These are phyloP conservation scores for Mesostigma viride DNA, from an alignment of 139 green algal species.

Conservation along the genomic window DNA sequence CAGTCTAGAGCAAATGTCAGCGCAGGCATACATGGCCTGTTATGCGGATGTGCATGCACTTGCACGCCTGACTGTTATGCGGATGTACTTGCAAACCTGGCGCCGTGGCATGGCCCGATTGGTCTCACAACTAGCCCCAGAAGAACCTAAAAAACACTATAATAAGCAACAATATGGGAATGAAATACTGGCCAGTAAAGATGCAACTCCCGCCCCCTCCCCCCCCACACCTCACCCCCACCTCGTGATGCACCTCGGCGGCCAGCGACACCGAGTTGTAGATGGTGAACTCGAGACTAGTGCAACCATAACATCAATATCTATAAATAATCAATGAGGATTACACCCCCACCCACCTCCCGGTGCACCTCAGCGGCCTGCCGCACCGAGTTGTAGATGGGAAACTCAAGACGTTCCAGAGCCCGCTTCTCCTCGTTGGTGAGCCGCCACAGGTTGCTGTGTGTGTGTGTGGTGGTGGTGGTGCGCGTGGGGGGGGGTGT, in stretches of 20 bases:
- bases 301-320: too few relatives aligned
- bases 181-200: neutral
- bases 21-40: too few relatives aligned
- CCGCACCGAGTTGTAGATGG: slow-evolving; percentile 86
- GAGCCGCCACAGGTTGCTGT: slow-evolving; percentile 74
- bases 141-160: neutral
- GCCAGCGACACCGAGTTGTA: slow-evolving; percentile 16
- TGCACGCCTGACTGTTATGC: too few relatives aligned
- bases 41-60: too few relatives aligned
- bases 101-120: too few relatives aligned
- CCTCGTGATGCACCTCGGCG: neutral
- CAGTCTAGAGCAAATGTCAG: too few relatives aligned
- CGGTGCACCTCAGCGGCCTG: slow-evolving; percentile 92
- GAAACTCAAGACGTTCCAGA: slow-evolving; percentile 45
- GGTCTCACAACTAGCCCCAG: neutral
- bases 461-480: slow-evolving; percentile 25
- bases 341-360: slow-evolving; percentile 34
- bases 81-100: too few relatives aligned
- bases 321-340: too few relatives aligned
- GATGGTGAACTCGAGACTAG: too few relatives aligned
- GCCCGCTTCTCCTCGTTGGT: slow-evolving; percentile 85
- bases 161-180: neutral
- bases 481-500: too few relatives aligned
- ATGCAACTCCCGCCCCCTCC: neutral
- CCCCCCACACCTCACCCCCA: too few relatives aligned